Evolutionary conservation across 2,329 filamentous ascomycete genomes (phyloP).

Genomic region (Stachybotrys chlorohalonatus): DNA sequence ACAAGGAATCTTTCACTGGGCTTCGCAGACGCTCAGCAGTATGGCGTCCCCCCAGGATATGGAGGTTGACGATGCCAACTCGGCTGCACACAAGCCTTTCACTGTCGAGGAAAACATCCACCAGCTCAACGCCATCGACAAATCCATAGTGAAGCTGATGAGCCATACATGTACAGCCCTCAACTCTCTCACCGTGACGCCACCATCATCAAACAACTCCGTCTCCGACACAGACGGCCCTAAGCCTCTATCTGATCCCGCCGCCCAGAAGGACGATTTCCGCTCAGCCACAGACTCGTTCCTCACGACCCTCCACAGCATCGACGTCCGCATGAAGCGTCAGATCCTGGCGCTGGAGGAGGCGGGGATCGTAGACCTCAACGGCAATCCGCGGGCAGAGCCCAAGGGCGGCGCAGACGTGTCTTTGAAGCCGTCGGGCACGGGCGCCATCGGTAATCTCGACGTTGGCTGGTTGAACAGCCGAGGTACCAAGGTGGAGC

Average conservation of each 20-base stretch:
- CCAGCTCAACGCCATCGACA: constrained; percentile 73
- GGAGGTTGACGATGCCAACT: constrained; percentile 16
- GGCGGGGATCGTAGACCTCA: constrained; percentile 59
- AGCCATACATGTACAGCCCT: constrained; percentile 37
- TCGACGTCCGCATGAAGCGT: constrained; percentile 62
- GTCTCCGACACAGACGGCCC: constrained; percentile 6
- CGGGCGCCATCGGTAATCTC: constrained; percentile 49
- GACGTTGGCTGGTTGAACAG: constrained; percentile 90
- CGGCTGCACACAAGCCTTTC: constrained; percentile 41
- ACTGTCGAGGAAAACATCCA: constrained; percentile 69
- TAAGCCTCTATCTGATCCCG: constrained; percentile 25
- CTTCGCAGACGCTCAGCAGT: background rate
- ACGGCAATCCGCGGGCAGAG: constrained; percentile 21
- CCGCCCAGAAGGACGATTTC: constrained; percentile 46
- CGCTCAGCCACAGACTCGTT: constrained; percentile 56
- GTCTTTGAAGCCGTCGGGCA: constrained; percentile 43
- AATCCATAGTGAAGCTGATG: constrained; percentile 35
- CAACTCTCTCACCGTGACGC: constrained; percentile 29
- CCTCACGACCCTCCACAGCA: constrained; percentile 61
- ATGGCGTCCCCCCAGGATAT: constrained; percentile 24
- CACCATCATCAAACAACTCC: constrained; percentile 8
- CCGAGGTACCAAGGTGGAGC: constrained; percentile 69
- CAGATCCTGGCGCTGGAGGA: constrained; percentile 71
- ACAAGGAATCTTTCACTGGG: no score
- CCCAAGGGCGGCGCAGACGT: constrained; percentile 26